These are phyloP conservation scores for Tricladium varicosporioides DNA, from an alignment of 2,329 filamentous ascomycete genomes.

Conservation along the genomic window DNA sequence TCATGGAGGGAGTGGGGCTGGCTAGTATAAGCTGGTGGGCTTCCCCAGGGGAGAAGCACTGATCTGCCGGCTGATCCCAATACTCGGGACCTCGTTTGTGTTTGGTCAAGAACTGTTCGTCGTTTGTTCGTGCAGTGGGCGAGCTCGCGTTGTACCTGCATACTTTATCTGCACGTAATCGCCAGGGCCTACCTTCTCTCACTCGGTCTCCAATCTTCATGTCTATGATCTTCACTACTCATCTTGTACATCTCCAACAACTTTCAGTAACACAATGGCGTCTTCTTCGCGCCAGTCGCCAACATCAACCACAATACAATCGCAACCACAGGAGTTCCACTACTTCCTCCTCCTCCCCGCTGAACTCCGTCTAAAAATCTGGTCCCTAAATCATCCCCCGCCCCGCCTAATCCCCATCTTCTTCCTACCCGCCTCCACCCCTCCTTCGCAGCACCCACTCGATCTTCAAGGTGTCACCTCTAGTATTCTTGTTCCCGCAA, in stretches of 20 bases:
- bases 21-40: not conserved
- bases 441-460: not conserved
- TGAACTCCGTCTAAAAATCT: constrained; percentile 26
- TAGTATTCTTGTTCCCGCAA: not conserved
- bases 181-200: not conserved
- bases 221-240: too few species aligned
- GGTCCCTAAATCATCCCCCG: constrained; percentile 16
- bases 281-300: too few species aligned
- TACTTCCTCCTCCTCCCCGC: constrained; percentile 21
- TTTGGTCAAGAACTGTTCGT: not conserved
- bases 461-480: not conserved
- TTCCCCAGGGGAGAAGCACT: not conserved
- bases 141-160: not conserved
- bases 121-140: too few species aligned
- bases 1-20: not conserved
- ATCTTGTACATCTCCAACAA: too few species aligned
- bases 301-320: not conserved
- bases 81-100: not conserved
- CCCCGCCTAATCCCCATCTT: constrained; percentile 18
- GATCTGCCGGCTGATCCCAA: not conserved
- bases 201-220: not conserved
- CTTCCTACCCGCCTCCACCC: constrained; percentile 3
- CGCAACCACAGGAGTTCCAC: constrained; percentile 7
- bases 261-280: too few species aligned
- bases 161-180: not conserved